These are phyloP conservation scores for Tricholoma saponaceum DNA, from an alignment of 768 basidiomycete species.

Conservation along the genomic window DNA sequence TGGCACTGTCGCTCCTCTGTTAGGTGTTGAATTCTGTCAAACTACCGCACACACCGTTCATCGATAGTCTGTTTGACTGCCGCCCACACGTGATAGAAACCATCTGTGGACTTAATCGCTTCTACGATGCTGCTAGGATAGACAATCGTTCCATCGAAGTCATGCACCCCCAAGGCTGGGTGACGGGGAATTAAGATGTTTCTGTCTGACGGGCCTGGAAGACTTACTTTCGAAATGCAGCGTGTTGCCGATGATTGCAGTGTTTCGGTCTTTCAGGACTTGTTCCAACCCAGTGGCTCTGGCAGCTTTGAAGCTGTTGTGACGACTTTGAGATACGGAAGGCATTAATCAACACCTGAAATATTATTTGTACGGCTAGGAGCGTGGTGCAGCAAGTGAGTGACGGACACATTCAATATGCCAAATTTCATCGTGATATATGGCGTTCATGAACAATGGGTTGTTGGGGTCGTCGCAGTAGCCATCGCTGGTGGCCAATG, in stretches of 20 bases:
- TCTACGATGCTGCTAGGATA: conserved; percentile 16
- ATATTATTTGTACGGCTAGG: background rate
- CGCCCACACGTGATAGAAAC: conserved; percentile 28
- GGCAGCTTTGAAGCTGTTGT: background rate
- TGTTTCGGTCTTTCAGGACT: conserved; percentile 18
- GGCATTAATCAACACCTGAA: conserved; percentile 1
- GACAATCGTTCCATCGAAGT: conserved; percentile 25
- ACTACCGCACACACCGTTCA: conserved; percentile 10
- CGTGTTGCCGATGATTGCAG: conserved; percentile 39
- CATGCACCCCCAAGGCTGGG: conserved; percentile 18
- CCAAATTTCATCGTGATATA: background rate
- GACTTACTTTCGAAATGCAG: conserved; percentile 40
- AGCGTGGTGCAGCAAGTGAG: background rate
- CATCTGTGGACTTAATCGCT: conserved; percentile 10
- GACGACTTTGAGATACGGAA: conserved; percentile 1
- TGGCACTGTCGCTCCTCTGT: background rate
- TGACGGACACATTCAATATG: background rate
- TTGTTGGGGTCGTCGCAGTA: background rate
- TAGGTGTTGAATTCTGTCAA: conserved; percentile 1
- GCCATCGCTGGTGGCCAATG: background rate
- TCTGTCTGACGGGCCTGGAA: background rate
- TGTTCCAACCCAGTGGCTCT: conserved; percentile 7
- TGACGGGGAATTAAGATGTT: background rate
- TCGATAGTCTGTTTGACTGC: conserved; percentile 27
- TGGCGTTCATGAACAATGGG: conserved; percentile 1